These are phyloP conservation scores for Ganoderma multipileum DNA, from an alignment of 1,284 basidiomycete species.

Conservation along the genomic window DNA sequence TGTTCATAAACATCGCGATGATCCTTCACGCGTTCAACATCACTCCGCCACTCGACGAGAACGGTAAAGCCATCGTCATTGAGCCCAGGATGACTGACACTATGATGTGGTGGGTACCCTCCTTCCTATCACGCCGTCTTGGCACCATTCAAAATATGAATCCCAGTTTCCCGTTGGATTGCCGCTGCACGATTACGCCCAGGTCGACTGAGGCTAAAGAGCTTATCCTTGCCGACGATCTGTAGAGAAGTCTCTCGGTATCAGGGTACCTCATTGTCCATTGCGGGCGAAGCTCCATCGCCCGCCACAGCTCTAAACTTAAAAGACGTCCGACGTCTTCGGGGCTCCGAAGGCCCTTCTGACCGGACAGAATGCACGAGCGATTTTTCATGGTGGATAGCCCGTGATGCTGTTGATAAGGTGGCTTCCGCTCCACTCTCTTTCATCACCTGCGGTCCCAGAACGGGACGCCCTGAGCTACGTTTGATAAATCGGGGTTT, in stretches of 20 bases:
- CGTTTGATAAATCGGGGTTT: background rate
- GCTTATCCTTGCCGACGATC: conserved; percentile 10
- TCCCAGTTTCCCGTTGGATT: conserved; percentile 25
- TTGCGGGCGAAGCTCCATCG: background rate
- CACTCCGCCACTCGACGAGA: conserved; percentile 37
- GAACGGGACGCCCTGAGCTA: background rate
- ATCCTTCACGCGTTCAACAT: conserved; percentile 51
- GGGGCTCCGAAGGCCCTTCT: background rate
- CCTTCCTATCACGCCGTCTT: background rate
- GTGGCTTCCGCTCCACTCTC: background rate
- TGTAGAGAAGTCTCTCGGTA: background rate
- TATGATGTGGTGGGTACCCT: background rate
- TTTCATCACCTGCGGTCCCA: background rate
- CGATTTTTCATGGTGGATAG: background rate
- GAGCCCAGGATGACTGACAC: conserved; percentile 1
- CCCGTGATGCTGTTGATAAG: background rate
- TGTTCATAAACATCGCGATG: conserved; percentile 49
- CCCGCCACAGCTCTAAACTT: background rate
- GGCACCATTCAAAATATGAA: background rate
- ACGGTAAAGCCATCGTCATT: conserved; percentile 14
- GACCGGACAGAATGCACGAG: background rate
- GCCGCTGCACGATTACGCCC: conserved; percentile 27
- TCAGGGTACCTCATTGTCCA: background rate
- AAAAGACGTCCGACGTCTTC: background rate
- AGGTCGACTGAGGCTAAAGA: conserved; percentile 15